Evolutionary conservation across 495 filamentous ascomycete species (phyloP).

Genomic region (Trypethelium eluteriae): DNA sequence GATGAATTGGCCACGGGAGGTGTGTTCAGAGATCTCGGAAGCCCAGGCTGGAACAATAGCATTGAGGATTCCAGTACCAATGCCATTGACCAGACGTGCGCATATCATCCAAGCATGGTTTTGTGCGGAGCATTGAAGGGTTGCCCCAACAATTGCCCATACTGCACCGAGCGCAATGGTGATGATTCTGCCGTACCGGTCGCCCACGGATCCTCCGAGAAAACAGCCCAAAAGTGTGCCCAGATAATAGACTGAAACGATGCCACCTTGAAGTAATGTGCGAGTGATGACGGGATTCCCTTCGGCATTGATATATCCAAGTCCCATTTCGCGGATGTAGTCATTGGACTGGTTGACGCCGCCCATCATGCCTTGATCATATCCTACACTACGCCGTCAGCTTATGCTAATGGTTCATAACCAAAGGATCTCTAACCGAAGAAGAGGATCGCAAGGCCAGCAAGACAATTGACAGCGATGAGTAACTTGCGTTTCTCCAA

Average conservation of each 20-base stretch:
- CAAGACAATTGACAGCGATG: slow-evolving; percentile 57
- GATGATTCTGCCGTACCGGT: slow-evolving; percentile 14
- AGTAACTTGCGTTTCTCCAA: slow-evolving; percentile 57
- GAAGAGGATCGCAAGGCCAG: slow-evolving; percentile 54
- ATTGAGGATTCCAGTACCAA: slow-evolving; percentile 67
- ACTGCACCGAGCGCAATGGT: slow-evolving; percentile 12
- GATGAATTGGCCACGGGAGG: slow-evolving; percentile 61
- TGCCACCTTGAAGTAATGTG: slow-evolving; percentile 57
- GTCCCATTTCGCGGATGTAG: slow-evolving; percentile 59
- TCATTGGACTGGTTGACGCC: slow-evolving; percentile 61
- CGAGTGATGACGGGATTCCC: slow-evolving; percentile 45
- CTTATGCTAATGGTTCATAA: background rate
- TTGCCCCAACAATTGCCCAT: slow-evolving; percentile 17
- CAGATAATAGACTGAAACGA: slow-evolving; percentile 63
- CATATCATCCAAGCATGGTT: slow-evolving; percentile 61
- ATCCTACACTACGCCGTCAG: slow-evolving; percentile 24
- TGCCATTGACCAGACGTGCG: slow-evolving; percentile 57
- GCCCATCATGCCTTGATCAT: slow-evolving; percentile 69
- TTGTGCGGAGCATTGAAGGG: slow-evolving; percentile 41
- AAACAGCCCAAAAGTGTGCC: slow-evolving; percentile 53
- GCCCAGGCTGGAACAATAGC: slow-evolving; percentile 67
- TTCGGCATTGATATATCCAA: slow-evolving; percentile 50
- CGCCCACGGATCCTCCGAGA: slow-evolving; percentile 13
- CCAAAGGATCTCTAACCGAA: slow-evolving; percentile 35
- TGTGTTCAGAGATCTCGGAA: slow-evolving; percentile 61